Percentiles rank a stretch among this genome's conserved stretches.
Conservation (phyloP, 139 green algal genomes). For the Tetraselmis striata region DNA sequence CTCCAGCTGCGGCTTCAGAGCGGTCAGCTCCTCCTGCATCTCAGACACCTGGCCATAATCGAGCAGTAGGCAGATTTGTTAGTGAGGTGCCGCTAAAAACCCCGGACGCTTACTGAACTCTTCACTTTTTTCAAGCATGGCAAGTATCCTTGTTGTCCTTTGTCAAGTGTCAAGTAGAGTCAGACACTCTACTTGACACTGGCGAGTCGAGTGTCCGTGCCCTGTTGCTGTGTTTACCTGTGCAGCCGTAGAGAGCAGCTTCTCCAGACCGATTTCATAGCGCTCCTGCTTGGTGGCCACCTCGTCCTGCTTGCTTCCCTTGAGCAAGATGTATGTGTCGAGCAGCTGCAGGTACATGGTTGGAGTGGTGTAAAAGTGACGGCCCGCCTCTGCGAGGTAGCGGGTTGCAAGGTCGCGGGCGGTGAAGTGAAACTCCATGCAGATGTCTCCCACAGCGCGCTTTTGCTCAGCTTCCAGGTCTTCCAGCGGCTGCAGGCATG, state of each 20-base stretch:
- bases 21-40: constrained; percentile 45
- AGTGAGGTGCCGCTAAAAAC: too few relatives aligned
- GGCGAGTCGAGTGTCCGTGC: too few relatives aligned
- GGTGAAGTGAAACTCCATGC: constrained; percentile 61
- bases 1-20: constrained; percentile 35
- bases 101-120: too few relatives aligned
- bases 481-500: constrained; percentile 38
- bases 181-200: too few relatives aligned
- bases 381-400: constrained; percentile 49
- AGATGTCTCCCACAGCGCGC: constrained; percentile 8
- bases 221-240: too few relatives aligned
- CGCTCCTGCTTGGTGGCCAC: constrained; percentile 37
- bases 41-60: constrained; percentile 28
- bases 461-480: constrained; percentile 15
- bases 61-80: too few relatives aligned
- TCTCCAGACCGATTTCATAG: constrained; percentile 63
- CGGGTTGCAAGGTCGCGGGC: constrained; percentile 37
- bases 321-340: constrained; percentile 41
- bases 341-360: constrained; percentile 62
- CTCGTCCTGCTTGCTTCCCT: constrained; percentile 39
- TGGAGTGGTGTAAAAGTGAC: constrained; percentile 61
- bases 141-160: too few relatives aligned
- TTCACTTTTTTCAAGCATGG: too few relatives aligned
- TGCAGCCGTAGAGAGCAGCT: constrained; percentile 34
- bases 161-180: too few relatives aligned